A percentile compares a stretch with the other conserved stretches of the same genome.
phyloP scores from a whole-genome alignment of 2,329 filamentous ascomycete species.

The Aspergillus quadricinctus region DNA sequence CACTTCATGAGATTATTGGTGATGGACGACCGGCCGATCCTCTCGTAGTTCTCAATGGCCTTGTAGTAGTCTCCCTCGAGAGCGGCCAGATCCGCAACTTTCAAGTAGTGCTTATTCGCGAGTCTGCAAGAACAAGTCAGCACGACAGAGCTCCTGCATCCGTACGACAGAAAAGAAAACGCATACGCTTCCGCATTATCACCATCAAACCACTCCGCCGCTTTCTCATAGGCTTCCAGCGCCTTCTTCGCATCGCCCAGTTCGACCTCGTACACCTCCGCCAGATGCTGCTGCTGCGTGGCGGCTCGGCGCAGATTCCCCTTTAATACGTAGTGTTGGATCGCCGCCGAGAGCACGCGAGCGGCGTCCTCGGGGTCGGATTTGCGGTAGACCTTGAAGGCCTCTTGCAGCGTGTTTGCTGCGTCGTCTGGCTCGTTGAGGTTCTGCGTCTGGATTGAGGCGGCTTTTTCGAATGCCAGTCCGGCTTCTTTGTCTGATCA shows the following conservation, averaged over 20 bases:
- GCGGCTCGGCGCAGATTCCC: slow-evolving; percentile 90
- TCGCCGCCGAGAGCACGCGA: slow-evolving; percentile 71
- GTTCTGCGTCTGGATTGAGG: slow-evolving; percentile 71
- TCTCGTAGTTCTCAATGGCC: slow-evolving; percentile 77
- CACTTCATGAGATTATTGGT: slow-evolving; percentile 91
- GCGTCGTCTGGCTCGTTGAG: slow-evolving; percentile 91
- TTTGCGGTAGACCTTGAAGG: slow-evolving; percentile 92
- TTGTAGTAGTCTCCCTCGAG: slow-evolving; percentile 80
- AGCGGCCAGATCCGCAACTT: slow-evolving; percentile 82
- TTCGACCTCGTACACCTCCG: slow-evolving; percentile 79
- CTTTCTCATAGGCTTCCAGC: slow-evolving; percentile 76
- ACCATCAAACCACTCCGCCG: slow-evolving; percentile 83
- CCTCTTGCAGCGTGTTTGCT: slow-evolving; percentile 81
- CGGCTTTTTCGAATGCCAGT: slow-evolving; percentile 79
- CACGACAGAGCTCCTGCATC: neutral
- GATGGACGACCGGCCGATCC: slow-evolving; percentile 71
- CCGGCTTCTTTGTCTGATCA: slow-evolving; percentile 74
- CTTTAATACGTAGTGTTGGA: slow-evolving; percentile 80
- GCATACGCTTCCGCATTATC: slow-evolving; percentile 77
- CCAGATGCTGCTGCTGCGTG: slow-evolving; percentile 83
- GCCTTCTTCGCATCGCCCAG: slow-evolving; percentile 73
- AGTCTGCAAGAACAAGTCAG: slow-evolving; percentile 49
- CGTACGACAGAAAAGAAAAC: neutral
- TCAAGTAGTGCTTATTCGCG: slow-evolving; percentile 90
- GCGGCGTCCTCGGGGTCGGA: slow-evolving; percentile 78